Base-by-base conservation (phyloP, 768 basidiomycete genomes). In the Tricholoma saponaceum region DNA sequence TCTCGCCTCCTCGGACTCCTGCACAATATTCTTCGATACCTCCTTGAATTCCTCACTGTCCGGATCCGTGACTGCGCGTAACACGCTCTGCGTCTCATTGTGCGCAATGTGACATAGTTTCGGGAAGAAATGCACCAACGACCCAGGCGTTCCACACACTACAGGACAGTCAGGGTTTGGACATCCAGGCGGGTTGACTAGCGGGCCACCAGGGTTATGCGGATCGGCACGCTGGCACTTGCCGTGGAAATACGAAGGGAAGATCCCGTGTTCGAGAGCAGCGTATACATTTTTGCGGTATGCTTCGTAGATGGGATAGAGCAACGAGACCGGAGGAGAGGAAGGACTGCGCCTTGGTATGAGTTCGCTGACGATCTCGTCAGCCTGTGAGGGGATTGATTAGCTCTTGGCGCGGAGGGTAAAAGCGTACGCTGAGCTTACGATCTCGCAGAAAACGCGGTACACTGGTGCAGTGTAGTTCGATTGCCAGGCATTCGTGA, bases 71-170 rank as follows among this genome's bases (percentile, higher is more conserved):
- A 80, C 58, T 4, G 67, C 63, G 37, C 67, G 55, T 28, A 85
- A 62, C 35, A 76, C 57, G 18, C 62, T 56, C 32, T 57, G 62
- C 20, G 78, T 79, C 50, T 76, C 57, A 52, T 81, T 72, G 69
- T 74, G 84, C 12, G 76, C 82, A 67, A 86, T 81, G 51, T 63
- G 69, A 32, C 70, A 65, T 18, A 90, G 74, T 26, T 62, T 74
- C 7, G 72, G 51, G 70, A 78, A 90, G 72, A 83, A 87, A 70
- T 90, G 87, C 9, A 87, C 80, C 62, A 92, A 70, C 2, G 89
- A 90, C 9, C 89, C 89, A n/a, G 90, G 87, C 5, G 89, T 91
- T 64, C 90, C 89, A 60, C 89, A 91, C 30, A 90, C 81, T 55
- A 89, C 80, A 20, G 87, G 82, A 66, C 89, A 92, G 64, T 90